Conservation (phyloP, 331 rosid genomes). For the Rosa hybrid region DNA sequence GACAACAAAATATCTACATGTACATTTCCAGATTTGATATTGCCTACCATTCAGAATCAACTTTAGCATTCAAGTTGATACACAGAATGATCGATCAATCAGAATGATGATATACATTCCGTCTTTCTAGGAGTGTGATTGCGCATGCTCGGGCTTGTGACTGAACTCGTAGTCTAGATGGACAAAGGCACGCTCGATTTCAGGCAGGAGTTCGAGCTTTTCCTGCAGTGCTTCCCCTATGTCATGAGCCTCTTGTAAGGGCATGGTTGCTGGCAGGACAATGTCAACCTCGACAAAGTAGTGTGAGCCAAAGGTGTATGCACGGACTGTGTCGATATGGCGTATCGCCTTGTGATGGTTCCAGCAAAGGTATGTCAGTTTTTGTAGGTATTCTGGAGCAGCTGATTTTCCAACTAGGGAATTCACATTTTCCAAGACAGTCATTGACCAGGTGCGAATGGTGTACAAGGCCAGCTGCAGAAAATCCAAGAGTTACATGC, state of each 20-base stretch:
- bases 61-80: neutral
- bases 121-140: conserved; percentile 43
- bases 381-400: conserved; percentile 89
- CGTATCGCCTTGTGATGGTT: conserved; percentile 86
- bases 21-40: neutral
- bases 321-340: conserved; percentile 90
- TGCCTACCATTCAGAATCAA: neutral
- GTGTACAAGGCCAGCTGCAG: conserved; percentile 93
- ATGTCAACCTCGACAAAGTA: conserved; percentile 98
- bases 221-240: conserved; percentile 91
- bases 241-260: conserved; percentile 89
- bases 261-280: conserved; percentile 87
- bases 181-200: conserved; percentile 95
- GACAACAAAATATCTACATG: conserved; percentile 2
- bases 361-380: conserved; percentile 97
- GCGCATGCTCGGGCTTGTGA: conserved; percentile 98
- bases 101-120: neutral
- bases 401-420: conserved; percentile 94
- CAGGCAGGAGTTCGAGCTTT: conserved; percentile 87
- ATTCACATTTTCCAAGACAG: conserved; percentile 91
- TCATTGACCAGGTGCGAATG: conserved; percentile 94
- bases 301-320: conserved; percentile 97
- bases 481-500: conserved; percentile 11
- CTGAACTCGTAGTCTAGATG: conserved; percentile 93
- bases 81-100: neutral